phyloP scores from a whole-genome alignment of 306 rosid species.

The Gynostemma pentaphyllum region DNA sequence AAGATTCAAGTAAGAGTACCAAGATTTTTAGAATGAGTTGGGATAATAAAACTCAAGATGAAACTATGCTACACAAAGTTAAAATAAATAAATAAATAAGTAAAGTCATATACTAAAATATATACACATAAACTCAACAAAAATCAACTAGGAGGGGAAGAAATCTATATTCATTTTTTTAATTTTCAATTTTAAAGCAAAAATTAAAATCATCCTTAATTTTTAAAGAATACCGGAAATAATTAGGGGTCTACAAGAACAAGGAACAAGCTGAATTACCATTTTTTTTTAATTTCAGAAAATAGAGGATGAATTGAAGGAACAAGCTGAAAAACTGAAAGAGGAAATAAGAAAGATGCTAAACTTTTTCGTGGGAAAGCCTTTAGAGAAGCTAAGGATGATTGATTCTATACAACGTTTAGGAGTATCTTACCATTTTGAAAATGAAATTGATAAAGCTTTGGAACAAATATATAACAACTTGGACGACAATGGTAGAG shows the following conservation, averaged over 20 bases:
- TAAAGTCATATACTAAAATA: too few species aligned
- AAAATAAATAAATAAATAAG: too few species aligned
- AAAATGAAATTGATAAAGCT: constrained; percentile 19
- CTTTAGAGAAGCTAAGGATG: constrained; percentile 5
- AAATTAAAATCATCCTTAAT: not conserved
- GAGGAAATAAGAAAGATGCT: constrained; percentile 22
- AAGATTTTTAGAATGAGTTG: too few species aligned
- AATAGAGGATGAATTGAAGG: not conserved
- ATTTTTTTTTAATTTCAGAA: not conserved
- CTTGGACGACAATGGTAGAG: not conserved
- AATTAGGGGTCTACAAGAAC: too few species aligned
- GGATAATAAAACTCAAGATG: too few species aligned
- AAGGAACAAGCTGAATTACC: too few species aligned
- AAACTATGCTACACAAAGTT: too few species aligned
- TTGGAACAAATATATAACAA: constrained; percentile 7
- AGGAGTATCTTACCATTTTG: constrained; percentile 23
- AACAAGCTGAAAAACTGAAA: constrained; percentile 12
- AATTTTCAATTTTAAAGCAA: too few species aligned
- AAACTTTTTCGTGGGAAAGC: not conserved
- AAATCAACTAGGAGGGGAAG: too few species aligned
- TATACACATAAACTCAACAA: too few species aligned
- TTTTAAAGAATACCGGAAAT: too few species aligned
- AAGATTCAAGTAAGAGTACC: too few species aligned
- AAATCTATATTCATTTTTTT: not conserved
- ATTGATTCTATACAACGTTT: constrained; percentile 26